A percentile compares a stretch with the other conserved stretches of the same genome.
Evolutionary conservation across 2,329 filamentous ascomycete genomes (phyloP).

Genomic region (Penicillium brevicompactum): DNA sequence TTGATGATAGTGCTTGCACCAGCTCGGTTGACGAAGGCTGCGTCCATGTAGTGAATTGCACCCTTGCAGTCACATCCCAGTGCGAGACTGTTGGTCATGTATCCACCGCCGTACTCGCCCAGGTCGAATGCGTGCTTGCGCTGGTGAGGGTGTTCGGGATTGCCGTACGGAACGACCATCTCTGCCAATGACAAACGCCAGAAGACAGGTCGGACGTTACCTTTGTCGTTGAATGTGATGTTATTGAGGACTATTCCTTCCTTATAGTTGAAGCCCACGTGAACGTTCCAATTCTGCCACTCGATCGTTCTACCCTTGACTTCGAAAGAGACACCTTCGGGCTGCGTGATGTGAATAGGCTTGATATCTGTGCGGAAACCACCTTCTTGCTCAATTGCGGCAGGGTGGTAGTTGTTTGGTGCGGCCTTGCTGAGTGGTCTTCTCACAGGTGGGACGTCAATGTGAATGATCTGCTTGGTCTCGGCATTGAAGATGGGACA

Average conservation of each 20-base stretch:
- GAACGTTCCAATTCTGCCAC: constrained; percentile 94
- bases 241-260: constrained; percentile 90
- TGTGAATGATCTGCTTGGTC: constrained; percentile 75
- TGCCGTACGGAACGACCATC: constrained; percentile 82
- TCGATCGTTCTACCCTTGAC: constrained; percentile 72
- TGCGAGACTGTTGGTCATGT: constrained; percentile 52
- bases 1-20: constrained; percentile 81
- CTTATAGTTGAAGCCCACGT: constrained; percentile 92
- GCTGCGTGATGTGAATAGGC: constrained; percentile 84
- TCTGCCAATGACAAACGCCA: constrained; percentile 87
- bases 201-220: constrained; percentile 75
- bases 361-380: constrained; percentile 80
- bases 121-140: constrained; percentile 52
- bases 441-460: constrained; percentile 78
- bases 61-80: constrained; percentile 49
- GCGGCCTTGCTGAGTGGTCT: constrained; percentile 71
- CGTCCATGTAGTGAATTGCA: constrained; percentile 88
- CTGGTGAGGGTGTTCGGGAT: constrained; percentile 52
- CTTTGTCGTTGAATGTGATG: constrained; percentile 85
- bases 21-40: constrained; percentile 75
- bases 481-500: constrained; percentile 87
- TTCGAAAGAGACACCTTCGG: constrained; percentile 84
- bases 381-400: constrained; percentile 69
- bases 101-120: constrained; percentile 51
- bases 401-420: constrained; percentile 78